These are phyloP conservation scores for Moelleriella libera DNA, from an alignment of 2,329 filamentous ascomycete species.

Conservation along the genomic window DNA sequence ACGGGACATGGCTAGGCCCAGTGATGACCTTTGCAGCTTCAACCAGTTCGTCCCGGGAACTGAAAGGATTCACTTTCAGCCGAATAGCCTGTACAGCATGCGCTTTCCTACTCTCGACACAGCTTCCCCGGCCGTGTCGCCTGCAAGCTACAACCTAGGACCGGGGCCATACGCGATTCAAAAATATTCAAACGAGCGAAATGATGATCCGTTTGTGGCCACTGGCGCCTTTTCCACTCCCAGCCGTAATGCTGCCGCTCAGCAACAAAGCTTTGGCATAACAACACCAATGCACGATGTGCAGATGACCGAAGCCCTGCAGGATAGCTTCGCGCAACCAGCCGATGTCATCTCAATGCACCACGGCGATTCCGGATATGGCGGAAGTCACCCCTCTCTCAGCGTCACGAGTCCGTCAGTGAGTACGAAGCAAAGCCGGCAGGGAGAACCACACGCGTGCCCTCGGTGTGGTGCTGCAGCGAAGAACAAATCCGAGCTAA, in stretches of 20 bases:
- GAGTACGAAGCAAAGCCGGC: slow-evolving; percentile 16
- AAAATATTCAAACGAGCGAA: background rate
- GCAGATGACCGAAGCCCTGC: too few relatives aligned
- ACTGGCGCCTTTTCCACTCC: background rate
- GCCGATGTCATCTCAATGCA: slow-evolving; percentile 3
- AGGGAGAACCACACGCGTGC: background rate
- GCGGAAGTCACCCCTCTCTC: slow-evolving; percentile 21
- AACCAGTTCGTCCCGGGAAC: background rate
- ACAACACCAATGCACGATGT: too few relatives aligned
- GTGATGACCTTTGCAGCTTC: background rate
- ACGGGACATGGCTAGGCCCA: background rate
- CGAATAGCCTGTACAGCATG: background rate
- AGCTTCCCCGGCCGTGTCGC: background rate
- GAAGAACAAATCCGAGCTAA: slow-evolving; percentile 5
- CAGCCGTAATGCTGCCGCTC: background rate
- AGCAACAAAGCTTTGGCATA: too few relatives aligned
- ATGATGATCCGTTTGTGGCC: slow-evolving; percentile 1
- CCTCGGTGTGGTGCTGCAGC: background rate
- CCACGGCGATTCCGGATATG: slow-evolving; percentile 32
- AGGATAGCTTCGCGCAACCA: slow-evolving; percentile 15
- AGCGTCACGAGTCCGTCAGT: slow-evolving; percentile 29
- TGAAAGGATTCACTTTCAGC: background rate
- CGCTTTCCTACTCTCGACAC: background rate
- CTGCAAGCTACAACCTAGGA: background rate
- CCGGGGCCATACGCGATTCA: slow-evolving; percentile 1